Evolutionary conservation across 164 flowering plant genomes (phyloP).

Genomic region (Taxillus chinensis): DNA sequence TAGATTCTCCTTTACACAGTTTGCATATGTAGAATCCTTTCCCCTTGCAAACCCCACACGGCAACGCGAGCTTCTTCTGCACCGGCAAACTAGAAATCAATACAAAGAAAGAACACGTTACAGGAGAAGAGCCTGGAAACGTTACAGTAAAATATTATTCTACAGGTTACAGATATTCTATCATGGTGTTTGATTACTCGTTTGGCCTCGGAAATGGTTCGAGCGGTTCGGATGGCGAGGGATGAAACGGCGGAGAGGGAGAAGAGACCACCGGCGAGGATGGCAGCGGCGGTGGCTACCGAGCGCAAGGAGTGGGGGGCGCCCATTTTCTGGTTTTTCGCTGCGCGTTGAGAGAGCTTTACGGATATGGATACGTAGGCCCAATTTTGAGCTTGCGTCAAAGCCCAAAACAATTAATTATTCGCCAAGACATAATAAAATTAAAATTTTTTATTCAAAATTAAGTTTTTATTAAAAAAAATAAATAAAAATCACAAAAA

Average conservation of each 20-base stretch:
- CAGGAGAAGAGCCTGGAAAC: neutral
- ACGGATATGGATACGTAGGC: too few species aligned
- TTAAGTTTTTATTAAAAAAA: too few species aligned
- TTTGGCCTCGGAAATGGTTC: slow-evolving; percentile 21
- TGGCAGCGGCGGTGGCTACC: slow-evolving; percentile 18
- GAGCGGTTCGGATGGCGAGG: slow-evolving; percentile 14
- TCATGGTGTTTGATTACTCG: slow-evolving; percentile 10
- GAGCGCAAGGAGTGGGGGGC: slow-evolving; percentile 19
- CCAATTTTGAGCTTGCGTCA: too few species aligned
- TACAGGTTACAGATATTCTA: too few species aligned
- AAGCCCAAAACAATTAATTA: too few species aligned
- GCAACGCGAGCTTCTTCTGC: slow-evolving; percentile 40
- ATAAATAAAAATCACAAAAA: too few species aligned
- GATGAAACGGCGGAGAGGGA: slow-evolving; percentile 27
- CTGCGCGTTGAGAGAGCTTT: too few species aligned
- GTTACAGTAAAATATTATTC: neutral
- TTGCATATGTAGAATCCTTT: slow-evolving; percentile 66
- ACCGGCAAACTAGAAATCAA: neutral
- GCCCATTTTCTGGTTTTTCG: neutral
- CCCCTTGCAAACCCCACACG: slow-evolving; percentile 49
- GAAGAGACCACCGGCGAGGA: slow-evolving; percentile 24
- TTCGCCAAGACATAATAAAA: too few species aligned
- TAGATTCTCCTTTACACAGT: slow-evolving; percentile 55
- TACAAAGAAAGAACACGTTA: neutral
- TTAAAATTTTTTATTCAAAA: too few species aligned